phyloP scores from a whole-genome alignment of 225 moss, liverwort and hornwort species.

The Sphagnum tenellum region DNA sequence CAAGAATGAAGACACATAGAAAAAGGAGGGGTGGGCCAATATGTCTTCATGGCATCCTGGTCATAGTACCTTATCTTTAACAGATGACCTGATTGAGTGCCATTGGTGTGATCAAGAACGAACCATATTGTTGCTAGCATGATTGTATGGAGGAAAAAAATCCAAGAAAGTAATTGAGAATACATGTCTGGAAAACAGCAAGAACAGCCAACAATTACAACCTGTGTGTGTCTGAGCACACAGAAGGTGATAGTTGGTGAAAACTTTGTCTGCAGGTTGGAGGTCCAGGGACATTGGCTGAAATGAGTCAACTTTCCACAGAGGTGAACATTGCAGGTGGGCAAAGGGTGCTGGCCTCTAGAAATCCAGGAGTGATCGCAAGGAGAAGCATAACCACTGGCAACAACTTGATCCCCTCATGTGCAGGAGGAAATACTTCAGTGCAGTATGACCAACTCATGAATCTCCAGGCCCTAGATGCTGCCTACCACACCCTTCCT shows the following conservation, averaged over 20 bases:
- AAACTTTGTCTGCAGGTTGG: slow-evolving; percentile 79
- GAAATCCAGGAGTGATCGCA: slow-evolving; percentile 73
- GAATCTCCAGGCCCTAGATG: slow-evolving; percentile 59
- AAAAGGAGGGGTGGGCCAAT: too few species aligned
- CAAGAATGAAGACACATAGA: too few species aligned
- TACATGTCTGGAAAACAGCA: too few species aligned
- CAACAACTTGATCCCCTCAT: slow-evolving; percentile 54
- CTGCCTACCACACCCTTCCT: slow-evolving; percentile 82
- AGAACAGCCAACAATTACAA: too few species aligned
- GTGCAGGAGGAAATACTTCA: slow-evolving; percentile 57
- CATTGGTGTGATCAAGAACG: neutral
- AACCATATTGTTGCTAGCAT: too few species aligned
- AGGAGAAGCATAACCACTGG: slow-evolving; percentile 54
- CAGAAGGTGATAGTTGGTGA: too few species aligned
- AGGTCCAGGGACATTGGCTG: slow-evolving; percentile 80
- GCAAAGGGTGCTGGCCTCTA: slow-evolving; percentile 55
- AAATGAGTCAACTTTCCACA: slow-evolving; percentile 86
- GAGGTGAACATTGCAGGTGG: slow-evolving; percentile 78
- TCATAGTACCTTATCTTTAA: too few species aligned
- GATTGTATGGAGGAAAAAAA: too few species aligned
- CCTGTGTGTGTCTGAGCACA: too few species aligned
- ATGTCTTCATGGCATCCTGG: too few species aligned
- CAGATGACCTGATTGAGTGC: neutral
- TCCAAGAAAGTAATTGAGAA: too few species aligned
- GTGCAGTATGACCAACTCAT: slow-evolving; percentile 61